These are phyloP conservation scores for Stephanodiscus minutulus DNA, from an alignment of 108 stramenopile species.

Conservation along the genomic window DNA sequence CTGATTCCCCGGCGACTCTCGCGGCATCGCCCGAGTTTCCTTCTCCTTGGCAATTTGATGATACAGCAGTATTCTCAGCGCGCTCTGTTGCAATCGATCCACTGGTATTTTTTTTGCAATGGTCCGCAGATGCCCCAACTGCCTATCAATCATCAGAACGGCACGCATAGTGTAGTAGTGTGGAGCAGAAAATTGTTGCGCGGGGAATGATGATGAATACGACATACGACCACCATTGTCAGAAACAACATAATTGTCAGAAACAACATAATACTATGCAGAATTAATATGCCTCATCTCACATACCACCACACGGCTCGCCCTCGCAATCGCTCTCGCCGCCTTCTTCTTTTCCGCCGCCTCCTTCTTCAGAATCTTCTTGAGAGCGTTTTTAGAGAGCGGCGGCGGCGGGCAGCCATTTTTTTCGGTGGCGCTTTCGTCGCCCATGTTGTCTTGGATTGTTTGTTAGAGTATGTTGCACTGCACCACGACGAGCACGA, in stretches of 20 bases:
- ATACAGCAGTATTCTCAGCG: constrained; percentile 37
- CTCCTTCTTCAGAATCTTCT: constrained; percentile 76
- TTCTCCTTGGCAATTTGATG: constrained; percentile 40
- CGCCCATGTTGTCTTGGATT: constrained; percentile 11
- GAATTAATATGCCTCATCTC: not conserved
- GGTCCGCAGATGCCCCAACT: not conserved
- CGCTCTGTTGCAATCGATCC: constrained; percentile 21
- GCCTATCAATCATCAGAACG: no score
- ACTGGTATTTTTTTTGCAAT: constrained; percentile 14
- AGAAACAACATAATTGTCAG: not conserved
- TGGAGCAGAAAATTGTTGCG: no score
- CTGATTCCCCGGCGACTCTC: constrained; percentile 5
- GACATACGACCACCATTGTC: no score
- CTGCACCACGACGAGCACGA: no score
- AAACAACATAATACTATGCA: not conserved
- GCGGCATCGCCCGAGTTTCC: constrained; percentile 40
- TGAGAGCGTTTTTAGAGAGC: constrained; percentile 66
- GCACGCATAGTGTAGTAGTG: no score
- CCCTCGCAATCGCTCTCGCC: constrained; percentile 25
- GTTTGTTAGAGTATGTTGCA: no score
- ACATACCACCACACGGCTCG: constrained; percentile 4
- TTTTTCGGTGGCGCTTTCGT: not conserved
- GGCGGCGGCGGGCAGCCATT: no score
- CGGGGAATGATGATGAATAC: no score
- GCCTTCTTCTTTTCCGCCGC: constrained; percentile 60